Conservation (phyloP, 768 basidiomycete genomes). For the Nidula microcarpa region DNA sequence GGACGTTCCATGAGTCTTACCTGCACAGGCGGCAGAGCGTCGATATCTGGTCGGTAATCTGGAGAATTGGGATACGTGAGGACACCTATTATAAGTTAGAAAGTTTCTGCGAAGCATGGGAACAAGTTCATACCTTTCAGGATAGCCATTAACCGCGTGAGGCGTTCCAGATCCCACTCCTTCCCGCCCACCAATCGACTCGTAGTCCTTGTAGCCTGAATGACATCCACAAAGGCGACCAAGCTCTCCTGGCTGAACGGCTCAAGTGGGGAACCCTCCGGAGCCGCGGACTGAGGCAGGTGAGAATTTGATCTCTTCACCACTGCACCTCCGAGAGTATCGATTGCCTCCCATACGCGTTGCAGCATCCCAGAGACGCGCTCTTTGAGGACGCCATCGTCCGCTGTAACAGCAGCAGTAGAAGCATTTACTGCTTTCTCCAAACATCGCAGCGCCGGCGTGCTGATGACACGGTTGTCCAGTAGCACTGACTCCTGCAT, state of each 20-base stretch:
- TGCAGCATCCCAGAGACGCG: conserved; percentile 45
- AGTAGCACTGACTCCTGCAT: conserved; percentile 68
- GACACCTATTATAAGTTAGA: conserved; percentile 41
- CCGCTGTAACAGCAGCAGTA: conserved; percentile 18
- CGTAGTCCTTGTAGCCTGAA: conserved; percentile 54
- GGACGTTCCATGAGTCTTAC: conserved; percentile 28
- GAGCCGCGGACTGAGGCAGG: conserved; percentile 4
- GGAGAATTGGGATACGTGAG: conserved; percentile 79
- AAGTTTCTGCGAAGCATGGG: background rate
- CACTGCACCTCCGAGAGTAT: conserved; percentile 54
- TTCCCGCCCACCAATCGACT: conserved; percentile 41
- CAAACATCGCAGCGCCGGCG: conserved; percentile 81
- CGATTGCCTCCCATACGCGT: conserved; percentile 68
- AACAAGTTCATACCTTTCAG: conserved; percentile 53
- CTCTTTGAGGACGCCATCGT: conserved; percentile 36
- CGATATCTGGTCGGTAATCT: conserved; percentile 88
- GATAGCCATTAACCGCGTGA: conserved; percentile 71
- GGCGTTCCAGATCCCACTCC: conserved; percentile 66
- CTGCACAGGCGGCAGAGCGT: conserved; percentile 77
- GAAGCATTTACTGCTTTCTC: conserved; percentile 74
- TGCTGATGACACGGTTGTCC: conserved; percentile 68
- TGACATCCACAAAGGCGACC: conserved; percentile 73
- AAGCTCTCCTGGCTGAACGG: conserved; percentile 86
- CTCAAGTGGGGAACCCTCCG: conserved; percentile 18
- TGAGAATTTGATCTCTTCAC: conserved; percentile 12